A percentile compares a stretch with the other conserved stretches of the same genome.
These are phyloP conservation scores for Colletotrichum aenigma DNA, from an alignment of 2,329 filamentous ascomycete genomes.

Conservation along the genomic window DNA sequence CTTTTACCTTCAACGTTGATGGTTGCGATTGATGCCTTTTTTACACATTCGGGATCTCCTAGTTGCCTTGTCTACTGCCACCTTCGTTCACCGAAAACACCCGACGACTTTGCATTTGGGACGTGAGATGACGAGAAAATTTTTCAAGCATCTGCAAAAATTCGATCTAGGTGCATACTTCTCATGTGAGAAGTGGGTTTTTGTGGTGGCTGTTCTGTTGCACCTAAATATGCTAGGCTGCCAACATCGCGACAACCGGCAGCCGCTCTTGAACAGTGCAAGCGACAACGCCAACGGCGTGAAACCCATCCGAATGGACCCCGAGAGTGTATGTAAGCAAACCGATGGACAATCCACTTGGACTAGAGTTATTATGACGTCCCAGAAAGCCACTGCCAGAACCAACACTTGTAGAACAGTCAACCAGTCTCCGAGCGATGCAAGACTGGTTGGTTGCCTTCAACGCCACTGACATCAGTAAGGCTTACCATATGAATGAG, in stretches of 20 bases:
- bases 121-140: neutral
- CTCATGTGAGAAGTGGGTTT: neutral
- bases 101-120: neutral
- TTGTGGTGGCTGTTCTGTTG: neutral
- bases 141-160: neutral
- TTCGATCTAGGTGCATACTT: neutral
- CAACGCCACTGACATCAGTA: neutral
- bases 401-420: neutral
- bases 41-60: neutral
- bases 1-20: neutral
- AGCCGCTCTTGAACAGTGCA: neutral
- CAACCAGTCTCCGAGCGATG: neutral
- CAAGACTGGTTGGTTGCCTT: neutral
- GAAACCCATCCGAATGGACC: neutral
- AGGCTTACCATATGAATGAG: neutral
- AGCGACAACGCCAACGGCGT: neutral
- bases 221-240: neutral
- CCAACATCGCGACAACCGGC: neutral
- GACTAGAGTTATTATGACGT: neutral
- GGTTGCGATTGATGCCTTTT: neutral
- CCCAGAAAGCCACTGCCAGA: neutral
- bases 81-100: neutral
- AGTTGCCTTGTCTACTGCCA: neutral
- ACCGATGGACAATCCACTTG: neutral
- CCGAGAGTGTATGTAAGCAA: neutral